Evolutionary conservation across 108 stramenopile species (phyloP), one percentile per base, ranked within the genome.

Genomic region (Skeletonema menzelii): DNA sequence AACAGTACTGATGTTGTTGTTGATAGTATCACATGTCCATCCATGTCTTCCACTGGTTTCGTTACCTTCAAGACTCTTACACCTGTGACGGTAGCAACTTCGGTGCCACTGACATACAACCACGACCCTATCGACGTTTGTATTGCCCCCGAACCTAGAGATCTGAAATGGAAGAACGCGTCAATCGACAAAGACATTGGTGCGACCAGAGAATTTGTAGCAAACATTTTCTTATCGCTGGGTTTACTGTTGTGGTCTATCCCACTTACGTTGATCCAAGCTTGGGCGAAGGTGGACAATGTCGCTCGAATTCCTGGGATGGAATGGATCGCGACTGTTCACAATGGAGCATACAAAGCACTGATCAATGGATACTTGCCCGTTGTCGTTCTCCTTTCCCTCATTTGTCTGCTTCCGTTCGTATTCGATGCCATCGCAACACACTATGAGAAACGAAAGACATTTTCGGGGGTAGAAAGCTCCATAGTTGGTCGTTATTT

Each of bases 351-450:
- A 26, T 73, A 47, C 44, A 75, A 59, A 40, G 40, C 76, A 13
- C 60, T 82, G 42, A 67, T 88, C 61, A 88, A 86, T 59, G 80
- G 83, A 55, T 88, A 88, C 59, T 65, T 88, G 11, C 85, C 87
- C 20, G 83, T 88, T 14, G 72, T 85, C 14, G 61, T 80, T 22
- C 80, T 84, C n/a, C 80, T 88, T 31, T 70, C 70, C 22, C 67
- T 88, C 30, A 80, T 88, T 12, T 72, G 60, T 11, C 32, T 85
- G 37, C 65, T 88, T n/a, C 87, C 87, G 0, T 67, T 82, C 14
- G 46, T 84, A 24, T 86, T 88, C 37, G 64, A 86, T 34, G 68
- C 40, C 19, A 40, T 85, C 30, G 83, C 85, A 14, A 68, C 57
- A 12, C 15, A 38, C 14, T 88, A 88, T 59, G 87, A 86, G 64